These are phyloP conservation scores for Trypanosomatidae sp. DNA, from an alignment of 208 protist genomes.

Conservation along the genomic window DNA sequence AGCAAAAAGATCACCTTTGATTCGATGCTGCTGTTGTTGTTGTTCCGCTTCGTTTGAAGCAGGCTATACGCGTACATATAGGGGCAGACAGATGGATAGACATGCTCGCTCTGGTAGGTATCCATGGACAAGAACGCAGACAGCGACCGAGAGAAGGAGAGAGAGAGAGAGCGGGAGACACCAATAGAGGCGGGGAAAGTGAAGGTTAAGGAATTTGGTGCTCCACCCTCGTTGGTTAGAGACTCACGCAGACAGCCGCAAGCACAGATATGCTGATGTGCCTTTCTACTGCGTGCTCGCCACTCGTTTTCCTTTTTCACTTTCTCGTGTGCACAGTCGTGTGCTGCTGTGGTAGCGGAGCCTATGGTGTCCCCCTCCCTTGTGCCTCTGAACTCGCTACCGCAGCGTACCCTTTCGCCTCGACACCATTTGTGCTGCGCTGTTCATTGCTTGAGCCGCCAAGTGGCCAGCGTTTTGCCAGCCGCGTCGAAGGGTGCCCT, in stretches of 20 bases:
- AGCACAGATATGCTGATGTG: neutral
- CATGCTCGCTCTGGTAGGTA: neutral
- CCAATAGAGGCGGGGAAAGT: neutral
- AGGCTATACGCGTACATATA: too few relatives aligned
- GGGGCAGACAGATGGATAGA: neutral
- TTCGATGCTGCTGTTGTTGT: neutral
- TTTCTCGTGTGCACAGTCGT: neutral
- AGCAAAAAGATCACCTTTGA: neutral
- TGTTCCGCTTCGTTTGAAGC: too few relatives aligned
- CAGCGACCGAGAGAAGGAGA: neutral
- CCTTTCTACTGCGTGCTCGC: neutral
- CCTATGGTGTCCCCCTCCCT: neutral
- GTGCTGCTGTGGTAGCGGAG: neutral
- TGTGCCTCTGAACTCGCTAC: neutral
- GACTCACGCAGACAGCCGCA: neutral
- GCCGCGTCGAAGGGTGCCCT: conserved; percentile 16
- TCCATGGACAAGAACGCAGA: neutral
- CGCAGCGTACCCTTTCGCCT: conserved; percentile 1
- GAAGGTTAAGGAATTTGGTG: neutral
- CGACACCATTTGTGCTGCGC: conserved; percentile 19
- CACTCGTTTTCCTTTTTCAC: neutral
- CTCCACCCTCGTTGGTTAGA: neutral
- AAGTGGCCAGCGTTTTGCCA: conserved; percentile 26
- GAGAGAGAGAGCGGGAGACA: neutral
- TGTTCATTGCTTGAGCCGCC: conserved; percentile 10